phyloP scores from a whole-genome alignment of 2,329 filamentous ascomycete genomes.

The Colletotrichum sp. region DNA sequence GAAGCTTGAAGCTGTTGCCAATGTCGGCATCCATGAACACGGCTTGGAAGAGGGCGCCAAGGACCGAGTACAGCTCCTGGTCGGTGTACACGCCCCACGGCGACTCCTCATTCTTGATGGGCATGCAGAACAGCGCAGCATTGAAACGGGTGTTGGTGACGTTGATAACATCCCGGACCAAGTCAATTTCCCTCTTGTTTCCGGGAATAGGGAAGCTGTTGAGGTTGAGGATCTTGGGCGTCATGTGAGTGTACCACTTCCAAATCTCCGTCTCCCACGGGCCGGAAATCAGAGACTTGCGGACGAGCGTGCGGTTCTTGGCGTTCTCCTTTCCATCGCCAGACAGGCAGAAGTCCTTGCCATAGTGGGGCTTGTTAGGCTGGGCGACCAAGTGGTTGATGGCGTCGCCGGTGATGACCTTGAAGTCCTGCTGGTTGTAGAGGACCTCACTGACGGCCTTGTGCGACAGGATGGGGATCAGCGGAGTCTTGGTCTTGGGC shows the following conservation, averaged over 20 bases:
- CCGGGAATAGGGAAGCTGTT: slow-evolving; percentile 26
- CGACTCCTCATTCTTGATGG: slow-evolving; percentile 56
- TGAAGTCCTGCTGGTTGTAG: slow-evolving; percentile 58
- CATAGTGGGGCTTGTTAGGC: slow-evolving; percentile 28
- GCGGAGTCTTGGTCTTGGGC: slow-evolving; percentile 47
- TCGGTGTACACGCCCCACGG: slow-evolving; percentile 59
- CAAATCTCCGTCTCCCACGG: slow-evolving; percentile 23
- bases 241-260: slow-evolving; percentile 24
- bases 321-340: slow-evolving; percentile 44
- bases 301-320: slow-evolving; percentile 44
- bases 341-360: slow-evolving; percentile 54
- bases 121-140: slow-evolving; percentile 56
- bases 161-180: slow-evolving; percentile 51
- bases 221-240: slow-evolving; percentile 29
- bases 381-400: slow-evolving; percentile 59
- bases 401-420: slow-evolving; percentile 60
- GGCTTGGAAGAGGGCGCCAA: slow-evolving; percentile 59
- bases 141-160: slow-evolving; percentile 59
- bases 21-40: slow-evolving; percentile 61
- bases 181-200: slow-evolving; percentile 34
- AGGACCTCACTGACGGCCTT: slow-evolving; percentile 56
- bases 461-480: slow-evolving; percentile 58
- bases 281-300: slow-evolving; percentile 37
- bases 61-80: slow-evolving; percentile 59
- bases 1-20: slow-evolving; percentile 60